Base-by-base conservation (phyloP, 257 asterid species). In the Ligustrum vulgare region DNA sequence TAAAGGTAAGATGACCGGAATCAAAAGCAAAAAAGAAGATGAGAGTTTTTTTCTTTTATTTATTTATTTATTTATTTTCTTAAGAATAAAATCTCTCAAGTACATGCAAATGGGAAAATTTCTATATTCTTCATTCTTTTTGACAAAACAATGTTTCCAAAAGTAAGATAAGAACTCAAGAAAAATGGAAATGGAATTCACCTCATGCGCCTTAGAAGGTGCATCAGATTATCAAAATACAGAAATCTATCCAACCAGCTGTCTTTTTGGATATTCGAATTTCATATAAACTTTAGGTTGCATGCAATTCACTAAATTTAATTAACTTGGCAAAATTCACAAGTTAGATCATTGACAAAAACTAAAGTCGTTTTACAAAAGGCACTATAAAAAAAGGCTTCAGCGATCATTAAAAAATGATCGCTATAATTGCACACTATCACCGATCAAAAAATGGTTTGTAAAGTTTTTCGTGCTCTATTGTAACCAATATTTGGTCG, bases 11-110 rank as follows among this genome's bases (percentile, higher is more conserved):
- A 22, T 13, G 20, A 43, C 23, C 51, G 65, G 79, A 75, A 67
- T 75, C 69, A 47, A 8, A 72, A 33, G 67, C 83, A 72, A 79
- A 72, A 76, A 79, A 75, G 54, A 22, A 36, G 43, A 45, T 2
- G 43, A 31, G 62, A 83, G 68, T 74, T 80, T 22, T 43, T 16
- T 65, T 66, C n/a, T n/a, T n/a, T n/a, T n/a, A n/a, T n/a, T n/a
- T n/a, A n/a, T n/a, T n/a, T n/a, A n/a, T n/a, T n/a, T n/a, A n/a
- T n/a, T n/a, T n/a, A n/a, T n/a, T n/a, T n/a, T n/a, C n/a, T 6
- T 5, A 71, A 75, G 81, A 80, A 80, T 73, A 80, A 80, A 78
- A 83, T 83, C 87, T 75, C 49, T 0, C 70, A 80, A 83, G 84
- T 82, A 82, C 72, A 72, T 33, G 76, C 79, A 82, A 79, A 82